Evolutionary conservation across 495 filamentous ascomycete genomes (phyloP).

Genomic region (Penicillium argentinense): DNA sequence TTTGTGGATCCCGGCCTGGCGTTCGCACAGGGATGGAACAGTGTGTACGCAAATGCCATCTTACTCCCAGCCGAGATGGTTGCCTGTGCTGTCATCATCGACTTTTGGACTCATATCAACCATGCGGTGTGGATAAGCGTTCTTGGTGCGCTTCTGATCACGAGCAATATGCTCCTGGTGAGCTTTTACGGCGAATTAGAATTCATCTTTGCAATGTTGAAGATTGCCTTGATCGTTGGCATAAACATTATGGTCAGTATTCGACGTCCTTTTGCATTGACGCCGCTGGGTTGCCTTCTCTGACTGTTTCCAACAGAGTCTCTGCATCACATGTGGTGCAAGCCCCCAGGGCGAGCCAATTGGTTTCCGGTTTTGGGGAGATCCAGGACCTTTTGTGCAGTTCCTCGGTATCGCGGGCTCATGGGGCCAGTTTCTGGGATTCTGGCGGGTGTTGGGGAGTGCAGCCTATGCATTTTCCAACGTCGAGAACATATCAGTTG

Average conservation of each 20-base stretch:
- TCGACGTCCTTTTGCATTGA: neutral
- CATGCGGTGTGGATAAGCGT: conserved; percentile 43
- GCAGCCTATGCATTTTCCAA: conserved; percentile 74
- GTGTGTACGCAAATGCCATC: conserved; percentile 28
- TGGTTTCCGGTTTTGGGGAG: conserved; percentile 18
- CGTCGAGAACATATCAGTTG: conserved; percentile 62
- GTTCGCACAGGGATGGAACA: conserved; percentile 33
- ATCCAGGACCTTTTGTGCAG: conserved; percentile 22
- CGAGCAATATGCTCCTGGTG: conserved; percentile 40
- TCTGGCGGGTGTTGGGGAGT: conserved; percentile 68
- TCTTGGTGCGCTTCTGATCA: conserved; percentile 41
- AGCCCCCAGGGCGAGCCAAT: conserved; percentile 12
- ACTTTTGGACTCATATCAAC: conserved; percentile 40
- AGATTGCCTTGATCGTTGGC: conserved; percentile 43
- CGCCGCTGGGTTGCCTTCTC: too few species aligned
- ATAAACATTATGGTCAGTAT: conserved; percentile 41
- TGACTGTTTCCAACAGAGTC: conserved; percentile 13
- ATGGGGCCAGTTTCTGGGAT: conserved; percentile 58
- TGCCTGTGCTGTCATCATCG: conserved; percentile 48
- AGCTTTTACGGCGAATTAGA: conserved; percentile 45
- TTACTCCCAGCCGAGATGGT: conserved; percentile 38
- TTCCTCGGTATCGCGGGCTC: conserved; percentile 14
- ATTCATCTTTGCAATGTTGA: conserved; percentile 39
- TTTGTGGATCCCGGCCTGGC: conserved; percentile 32
- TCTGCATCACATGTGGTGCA: conserved; percentile 40